Evolutionary conservation across 208 protist species (phyloP).

Genomic region (Trypanosoma brucei): DNA sequence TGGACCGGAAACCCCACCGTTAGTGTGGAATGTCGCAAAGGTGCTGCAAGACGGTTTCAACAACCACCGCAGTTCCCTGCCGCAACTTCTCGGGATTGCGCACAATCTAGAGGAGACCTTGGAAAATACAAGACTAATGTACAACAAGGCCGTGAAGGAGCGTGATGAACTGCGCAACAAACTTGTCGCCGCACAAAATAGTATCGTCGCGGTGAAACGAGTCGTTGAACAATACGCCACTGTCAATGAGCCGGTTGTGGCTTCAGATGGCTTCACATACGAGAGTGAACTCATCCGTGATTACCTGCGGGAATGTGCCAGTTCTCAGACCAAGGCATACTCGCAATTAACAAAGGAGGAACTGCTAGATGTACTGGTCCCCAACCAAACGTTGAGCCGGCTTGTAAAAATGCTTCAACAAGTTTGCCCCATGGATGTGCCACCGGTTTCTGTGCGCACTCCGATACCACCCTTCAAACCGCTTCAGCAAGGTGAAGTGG

Average conservation of each 20-base stretch:
- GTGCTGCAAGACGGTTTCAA: constrained; percentile 43
- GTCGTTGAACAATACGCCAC: constrained; percentile 62
- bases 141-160: constrained; percentile 63
- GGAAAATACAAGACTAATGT: constrained; percentile 56
- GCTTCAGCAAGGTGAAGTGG: constrained; percentile 1
- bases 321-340: constrained; percentile 73
- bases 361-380: constrained; percentile 70
- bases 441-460: constrained; percentile 23
- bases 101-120: constrained; percentile 42
- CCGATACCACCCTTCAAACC: constrained; percentile 12
- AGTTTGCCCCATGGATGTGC: constrained; percentile 42
- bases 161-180: constrained; percentile 47
- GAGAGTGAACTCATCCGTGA: constrained; percentile 53
- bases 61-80: constrained; percentile 29
- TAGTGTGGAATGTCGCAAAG: constrained; percentile 54
- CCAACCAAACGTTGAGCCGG: constrained; percentile 70
- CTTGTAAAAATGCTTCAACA: constrained; percentile 64
- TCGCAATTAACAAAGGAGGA: constrained; percentile 85
- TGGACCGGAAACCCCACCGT: constrained; percentile 10
- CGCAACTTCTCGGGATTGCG: constrained; percentile 35
- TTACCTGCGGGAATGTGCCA: constrained; percentile 72
- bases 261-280: constrained; percentile 88
- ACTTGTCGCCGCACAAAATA: constrained; percentile 48
- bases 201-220: constrained; percentile 56
- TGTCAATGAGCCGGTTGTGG: constrained; percentile 75